Evolutionary conservation across 495 filamentous ascomycete genomes (phyloP), one percentile per base, ranked within the genome.

Genomic region (Wilcoxina mikolae): DNA sequence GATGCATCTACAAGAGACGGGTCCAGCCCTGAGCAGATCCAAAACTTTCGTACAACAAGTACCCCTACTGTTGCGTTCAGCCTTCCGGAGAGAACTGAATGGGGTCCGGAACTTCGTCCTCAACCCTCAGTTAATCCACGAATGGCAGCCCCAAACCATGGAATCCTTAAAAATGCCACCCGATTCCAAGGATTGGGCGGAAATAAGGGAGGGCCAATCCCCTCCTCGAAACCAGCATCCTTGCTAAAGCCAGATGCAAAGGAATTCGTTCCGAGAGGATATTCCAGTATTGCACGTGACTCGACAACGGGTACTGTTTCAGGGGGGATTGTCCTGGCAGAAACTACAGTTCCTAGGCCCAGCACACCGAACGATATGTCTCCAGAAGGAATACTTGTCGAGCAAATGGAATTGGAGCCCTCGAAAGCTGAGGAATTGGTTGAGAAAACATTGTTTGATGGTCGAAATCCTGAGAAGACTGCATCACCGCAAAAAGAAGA

Each of bases 231-330:
- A 11, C 5, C 31, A 23, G 31, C 45, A 17, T 56, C 25, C n/a
- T 15, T 50, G 17, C 26, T 56, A 15, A 56, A 56, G 45, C 54
- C 54, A 18, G 54, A 56, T 29, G 54, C 54, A 4, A 56, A 50
- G 31, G 54, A 56, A 31, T 56, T 56, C 22, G 33, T 56, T 24
- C 54, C 54, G 1, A 52, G 24, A 26, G 24, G 46, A 15, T 11
- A 28, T 28, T 29, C 46, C 20, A 20, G 27, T 12, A 49, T 29
- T 28, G 46, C 24, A 2, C 25, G 1, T 2, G 46, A 49, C 12
- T 20, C 24, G 27, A 20, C 43, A 20, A 12, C 43, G 12, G 35
- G 20, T 15, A 18, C 4, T 15, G 35, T 12, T 15, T 39, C 35
- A 12, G 20, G 20, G 1, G 35, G 1, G 12, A 15, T 18, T 39